phyloP scores from a whole-genome alignment of 768 basidiomycete species.

The Rubroboletus pulcherrimus region DNA sequence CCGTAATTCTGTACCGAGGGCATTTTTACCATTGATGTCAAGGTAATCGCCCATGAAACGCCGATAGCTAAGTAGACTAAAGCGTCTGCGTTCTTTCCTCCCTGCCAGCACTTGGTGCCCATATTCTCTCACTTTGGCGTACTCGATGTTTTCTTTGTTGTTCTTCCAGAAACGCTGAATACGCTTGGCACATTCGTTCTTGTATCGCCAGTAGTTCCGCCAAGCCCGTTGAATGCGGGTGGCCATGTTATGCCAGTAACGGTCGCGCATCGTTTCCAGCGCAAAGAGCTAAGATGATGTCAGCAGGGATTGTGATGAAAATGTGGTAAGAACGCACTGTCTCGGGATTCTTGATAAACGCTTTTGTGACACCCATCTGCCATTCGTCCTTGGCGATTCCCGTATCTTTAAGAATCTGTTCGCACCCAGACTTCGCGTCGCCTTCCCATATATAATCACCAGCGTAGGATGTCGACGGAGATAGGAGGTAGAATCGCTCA shows the following conservation, averaged over 20 bases:
- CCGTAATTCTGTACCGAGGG: slow-evolving; percentile 74
- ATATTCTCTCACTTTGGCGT: slow-evolving; percentile 88
- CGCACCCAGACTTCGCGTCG: slow-evolving; percentile 85
- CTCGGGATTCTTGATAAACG: slow-evolving; percentile 99
- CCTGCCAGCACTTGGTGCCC: slow-evolving; percentile 90
- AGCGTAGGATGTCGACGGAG: slow-evolving; percentile 93
- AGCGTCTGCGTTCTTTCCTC: slow-evolving; percentile 90
- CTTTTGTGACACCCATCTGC: slow-evolving; percentile 99
- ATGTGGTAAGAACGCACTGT: slow-evolving; percentile 53
- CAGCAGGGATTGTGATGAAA: background rate
- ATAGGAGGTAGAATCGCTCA: slow-evolving; percentile 94
- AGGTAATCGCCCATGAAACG: slow-evolving; percentile 97
- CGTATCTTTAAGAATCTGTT: slow-evolving; percentile 89
- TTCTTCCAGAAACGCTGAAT: slow-evolving; percentile 99
- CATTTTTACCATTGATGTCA: slow-evolving; percentile 76
- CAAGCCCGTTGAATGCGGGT: slow-evolving; percentile 93
- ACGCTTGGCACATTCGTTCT: slow-evolving; percentile 88
- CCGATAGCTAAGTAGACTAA: slow-evolving; percentile 90
- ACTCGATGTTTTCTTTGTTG: slow-evolving; percentile 91
- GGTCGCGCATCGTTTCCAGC: slow-evolving; percentile 96
- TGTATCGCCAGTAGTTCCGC: slow-evolving; percentile 94
- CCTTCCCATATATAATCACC: slow-evolving; percentile 98
- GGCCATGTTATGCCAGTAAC: slow-evolving; percentile 99
- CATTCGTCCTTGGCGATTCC: slow-evolving; percentile 96
- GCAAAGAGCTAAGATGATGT: slow-evolving; percentile 76